Conservation (phyloP, 768 basidiomycete species). For the Pleurotus citrinopileatus region DNA sequence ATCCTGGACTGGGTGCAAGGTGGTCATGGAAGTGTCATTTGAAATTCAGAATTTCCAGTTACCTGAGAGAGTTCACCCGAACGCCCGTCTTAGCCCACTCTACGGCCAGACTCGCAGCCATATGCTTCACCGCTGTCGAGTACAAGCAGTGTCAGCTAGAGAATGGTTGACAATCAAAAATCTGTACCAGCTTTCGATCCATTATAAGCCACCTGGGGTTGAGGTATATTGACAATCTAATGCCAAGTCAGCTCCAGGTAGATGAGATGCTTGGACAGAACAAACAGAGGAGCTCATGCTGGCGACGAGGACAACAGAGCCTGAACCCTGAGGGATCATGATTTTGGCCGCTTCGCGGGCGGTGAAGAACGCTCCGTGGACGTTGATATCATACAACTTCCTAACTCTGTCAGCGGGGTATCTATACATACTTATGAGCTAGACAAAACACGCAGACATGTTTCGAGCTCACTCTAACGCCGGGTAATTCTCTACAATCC, state of each 20-base stretch:
- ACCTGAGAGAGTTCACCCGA: slow-evolving; percentile 83
- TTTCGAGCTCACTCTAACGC: slow-evolving; percentile 73
- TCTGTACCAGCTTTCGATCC: slow-evolving; percentile 83
- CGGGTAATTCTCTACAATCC: slow-evolving; percentile 88
- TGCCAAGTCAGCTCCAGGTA: slow-evolving; percentile 3
- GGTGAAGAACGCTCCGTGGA: slow-evolving; percentile 94
- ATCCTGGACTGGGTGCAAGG: slow-evolving; percentile 66
- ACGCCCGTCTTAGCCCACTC: slow-evolving; percentile 94
- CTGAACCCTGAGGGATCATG: slow-evolving; percentile 82
- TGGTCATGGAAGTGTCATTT: background rate
- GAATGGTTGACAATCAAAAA: background rate
- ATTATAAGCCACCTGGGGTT: slow-evolving; percentile 95
- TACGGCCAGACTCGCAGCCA: slow-evolving; percentile 89
- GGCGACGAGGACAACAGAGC: slow-evolving; percentile 82
- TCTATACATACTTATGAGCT: slow-evolving; percentile 29
- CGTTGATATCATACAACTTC: slow-evolving; percentile 87
- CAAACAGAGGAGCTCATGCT: slow-evolving; percentile 90
- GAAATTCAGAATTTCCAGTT: background rate
- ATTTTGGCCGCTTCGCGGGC: slow-evolving; percentile 90
- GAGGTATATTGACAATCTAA: slow-evolving; percentile 87
- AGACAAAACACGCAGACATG: background rate
- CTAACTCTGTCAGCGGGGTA: slow-evolving; percentile 87
- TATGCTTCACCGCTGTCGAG: slow-evolving; percentile 88
- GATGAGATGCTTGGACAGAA: slow-evolving; percentile 3
- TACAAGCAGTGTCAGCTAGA: background rate